Base-by-base conservation (phyloP, 1,139 yeast genomes). In the Geotrichum macrosporum region DNA sequence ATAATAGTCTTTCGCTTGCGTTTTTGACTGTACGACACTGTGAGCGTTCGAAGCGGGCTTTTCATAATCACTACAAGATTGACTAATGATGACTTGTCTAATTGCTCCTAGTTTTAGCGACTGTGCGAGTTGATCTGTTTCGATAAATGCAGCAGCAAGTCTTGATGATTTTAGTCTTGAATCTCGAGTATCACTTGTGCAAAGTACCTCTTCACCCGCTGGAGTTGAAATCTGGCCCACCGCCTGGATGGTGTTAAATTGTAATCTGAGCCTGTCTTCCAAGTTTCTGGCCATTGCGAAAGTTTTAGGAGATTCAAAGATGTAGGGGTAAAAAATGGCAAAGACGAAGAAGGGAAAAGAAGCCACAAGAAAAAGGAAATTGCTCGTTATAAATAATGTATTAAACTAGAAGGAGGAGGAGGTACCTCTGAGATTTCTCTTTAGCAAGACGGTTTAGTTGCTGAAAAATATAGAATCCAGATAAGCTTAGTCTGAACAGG, bases 41-140 rank as follows among this genome's bases (percentile, higher is more conserved):
- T 32, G 21, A 18, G 30, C 33, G 5, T 18, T 35, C 10, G 13
- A 27, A 9, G 40, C n/a, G 2, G 32, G 21, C n/a, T 8, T 21
- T 15, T 6, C n/a, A 32, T 13, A 15, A 4, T 22, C 27, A 19
- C 18, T 12, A 30, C 19, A 19, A 5, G 16, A 19, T 33, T 35
- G 20, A 22, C 40, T 36, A n/a, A 55, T 51, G 13, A 64, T 50
- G 21, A 62, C 53, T 35, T 58, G 56, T 41, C 53, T 51, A 3
- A 63, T 48, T 5, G 56, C 51, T 18, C 68, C 68, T 30, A 64
- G 53, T 36, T 63, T 63, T 27, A 64, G 55, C 13, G 53, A 54
- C 37, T 47, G 46, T 5, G 65, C 59, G 18, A 62, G 53, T 40
- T 56, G 59, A 39, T 62, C 60, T 9, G 60, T 48, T 26, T 54